phyloP scores from a whole-genome alignment of 148 eudicot genomes.

The Rhododendron molle region DNA sequence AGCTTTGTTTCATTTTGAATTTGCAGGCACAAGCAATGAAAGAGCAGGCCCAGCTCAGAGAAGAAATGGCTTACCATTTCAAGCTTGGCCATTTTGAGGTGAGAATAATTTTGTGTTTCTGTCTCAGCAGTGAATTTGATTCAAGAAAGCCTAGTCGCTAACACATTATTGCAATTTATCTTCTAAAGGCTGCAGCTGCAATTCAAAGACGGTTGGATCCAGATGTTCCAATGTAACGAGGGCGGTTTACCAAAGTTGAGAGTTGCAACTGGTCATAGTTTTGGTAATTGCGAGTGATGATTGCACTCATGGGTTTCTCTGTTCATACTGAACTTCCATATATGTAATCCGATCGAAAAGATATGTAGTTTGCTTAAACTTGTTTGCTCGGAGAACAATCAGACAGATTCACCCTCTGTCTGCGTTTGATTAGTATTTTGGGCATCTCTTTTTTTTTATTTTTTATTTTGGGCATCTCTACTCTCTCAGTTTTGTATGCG shows the following conservation, averaged over 20 bases:
- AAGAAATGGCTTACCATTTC: slow-evolving; percentile 82
- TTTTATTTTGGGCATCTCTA: background rate
- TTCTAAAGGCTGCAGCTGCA: slow-evolving; percentile 80
- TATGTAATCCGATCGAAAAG: background rate
- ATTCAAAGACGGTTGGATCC: slow-evolving; percentile 89
- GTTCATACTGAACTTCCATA: background rate
- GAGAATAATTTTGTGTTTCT: slow-evolving; percentile 7
- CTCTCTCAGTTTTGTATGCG: background rate
- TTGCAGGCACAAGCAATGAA: slow-evolving; percentile 91
- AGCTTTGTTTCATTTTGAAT: slow-evolving; percentile 6
- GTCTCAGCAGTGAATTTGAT: background rate
- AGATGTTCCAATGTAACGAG: slow-evolving; percentile 58
- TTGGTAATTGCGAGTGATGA: background rate
- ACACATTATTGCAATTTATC: background rate
- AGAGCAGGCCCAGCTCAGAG: slow-evolving; percentile 84
- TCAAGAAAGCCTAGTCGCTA: background rate
- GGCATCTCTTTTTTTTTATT: too few relatives aligned
- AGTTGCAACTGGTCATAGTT: background rate
- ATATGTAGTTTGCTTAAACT: background rate
- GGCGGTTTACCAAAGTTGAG: background rate
- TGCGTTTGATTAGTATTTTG: background rate
- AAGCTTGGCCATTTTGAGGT: slow-evolving; percentile 90
- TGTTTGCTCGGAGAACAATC: background rate
- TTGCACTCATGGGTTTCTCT: background rate
- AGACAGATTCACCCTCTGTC: background rate